Evolutionary conservation across 306 rosid genomes (phyloP).

Genomic region (Erythrophleum fordii): DNA sequence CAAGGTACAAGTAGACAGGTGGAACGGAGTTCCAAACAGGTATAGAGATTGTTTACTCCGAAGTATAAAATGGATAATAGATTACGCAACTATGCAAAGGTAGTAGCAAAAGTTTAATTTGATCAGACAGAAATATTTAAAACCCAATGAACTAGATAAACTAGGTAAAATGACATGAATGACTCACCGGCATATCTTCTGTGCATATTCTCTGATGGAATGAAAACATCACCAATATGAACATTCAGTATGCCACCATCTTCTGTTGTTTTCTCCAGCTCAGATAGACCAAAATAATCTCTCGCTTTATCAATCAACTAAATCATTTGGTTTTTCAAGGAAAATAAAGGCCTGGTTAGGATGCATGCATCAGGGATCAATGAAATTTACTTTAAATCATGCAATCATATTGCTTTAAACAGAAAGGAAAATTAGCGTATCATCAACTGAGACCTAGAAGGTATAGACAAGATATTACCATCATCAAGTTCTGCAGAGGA

Average conservation of each 20-base stretch:
- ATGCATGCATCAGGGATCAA: conserved; percentile 18
- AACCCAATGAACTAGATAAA: conserved; percentile 30
- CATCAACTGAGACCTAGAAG: neutral
- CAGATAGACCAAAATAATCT: conserved; percentile 73
- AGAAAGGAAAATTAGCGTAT: neutral
- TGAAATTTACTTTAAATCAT: conserved; percentile 2
- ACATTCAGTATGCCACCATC: conserved; percentile 82
- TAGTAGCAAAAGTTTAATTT: neutral
- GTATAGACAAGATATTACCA: neutral
- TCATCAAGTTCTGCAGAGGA: conserved; percentile 8
- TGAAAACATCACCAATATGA: conserved; percentile 78
- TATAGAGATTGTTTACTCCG: conserved; percentile 3
- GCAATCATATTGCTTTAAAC: conserved; percentile 9
- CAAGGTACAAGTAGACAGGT: neutral
- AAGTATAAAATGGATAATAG: conserved; percentile 12
- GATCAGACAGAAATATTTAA: conserved; percentile 6
- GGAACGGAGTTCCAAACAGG: neutral
- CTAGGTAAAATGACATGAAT: conserved; percentile 29
- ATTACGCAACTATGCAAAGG: conserved; percentile 5
- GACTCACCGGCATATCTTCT: conserved; percentile 85
- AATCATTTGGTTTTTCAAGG: conserved; percentile 34
- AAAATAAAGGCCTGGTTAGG: conserved; percentile 25
- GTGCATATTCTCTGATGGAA: conserved; percentile 59
- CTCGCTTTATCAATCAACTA: conserved; percentile 92
- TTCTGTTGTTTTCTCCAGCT: conserved; percentile 74